These are phyloP conservation scores for Pseudogymnoascus sp. DNA, from an alignment of 2,329 filamentous ascomycete species.

Conservation along the genomic window DNA sequence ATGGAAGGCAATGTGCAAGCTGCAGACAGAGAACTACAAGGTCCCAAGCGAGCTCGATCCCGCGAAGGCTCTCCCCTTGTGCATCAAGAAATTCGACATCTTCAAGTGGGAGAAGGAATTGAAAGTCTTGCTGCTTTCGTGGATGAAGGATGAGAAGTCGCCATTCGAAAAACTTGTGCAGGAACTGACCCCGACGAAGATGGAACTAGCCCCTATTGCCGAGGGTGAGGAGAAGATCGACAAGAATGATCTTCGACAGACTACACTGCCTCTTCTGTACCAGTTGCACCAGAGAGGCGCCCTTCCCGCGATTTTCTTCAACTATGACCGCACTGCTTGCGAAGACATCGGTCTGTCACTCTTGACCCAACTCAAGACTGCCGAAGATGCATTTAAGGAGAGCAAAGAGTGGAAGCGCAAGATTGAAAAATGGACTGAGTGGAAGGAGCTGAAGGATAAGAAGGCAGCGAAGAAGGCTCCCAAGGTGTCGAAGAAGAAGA, in stretches of 20 bases:
- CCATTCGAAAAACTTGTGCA: conserved; percentile 37
- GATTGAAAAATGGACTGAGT: conserved; percentile 48
- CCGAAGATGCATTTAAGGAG: conserved; percentile 49
- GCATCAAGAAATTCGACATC: conserved; percentile 57
- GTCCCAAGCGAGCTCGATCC: conserved; percentile 44
- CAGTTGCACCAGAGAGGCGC: conserved; percentile 55
- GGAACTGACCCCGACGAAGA: conserved; percentile 33
- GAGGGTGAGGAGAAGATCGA: conserved; percentile 18
- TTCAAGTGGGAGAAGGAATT: conserved; percentile 54
- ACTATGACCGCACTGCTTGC: conserved; percentile 60
- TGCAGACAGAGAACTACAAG: conserved; percentile 42
- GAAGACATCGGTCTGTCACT: conserved; percentile 48
- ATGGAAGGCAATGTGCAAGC: conserved; percentile 54
- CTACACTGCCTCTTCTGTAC: conserved; percentile 48
- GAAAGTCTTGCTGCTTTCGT: conserved; percentile 48
- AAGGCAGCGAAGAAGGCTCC: conserved; percentile 35
- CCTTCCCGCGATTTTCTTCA: conserved; percentile 67
- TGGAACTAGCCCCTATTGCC: neutral
- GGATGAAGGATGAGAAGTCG: conserved; percentile 47
- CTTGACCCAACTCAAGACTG: conserved; percentile 41
- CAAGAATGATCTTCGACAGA: conserved; percentile 31
- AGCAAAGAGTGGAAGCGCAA: conserved; percentile 52
- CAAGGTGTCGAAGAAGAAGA: conserved; percentile 35
- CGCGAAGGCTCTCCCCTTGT: conserved; percentile 37
- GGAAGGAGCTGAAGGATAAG: conserved; percentile 40